Percentiles rank a stretch among this genome's conserved stretches.
Conservation (phyloP, 176 grass and related monocot genomes). For the Oryza meridionalis region DNA sequence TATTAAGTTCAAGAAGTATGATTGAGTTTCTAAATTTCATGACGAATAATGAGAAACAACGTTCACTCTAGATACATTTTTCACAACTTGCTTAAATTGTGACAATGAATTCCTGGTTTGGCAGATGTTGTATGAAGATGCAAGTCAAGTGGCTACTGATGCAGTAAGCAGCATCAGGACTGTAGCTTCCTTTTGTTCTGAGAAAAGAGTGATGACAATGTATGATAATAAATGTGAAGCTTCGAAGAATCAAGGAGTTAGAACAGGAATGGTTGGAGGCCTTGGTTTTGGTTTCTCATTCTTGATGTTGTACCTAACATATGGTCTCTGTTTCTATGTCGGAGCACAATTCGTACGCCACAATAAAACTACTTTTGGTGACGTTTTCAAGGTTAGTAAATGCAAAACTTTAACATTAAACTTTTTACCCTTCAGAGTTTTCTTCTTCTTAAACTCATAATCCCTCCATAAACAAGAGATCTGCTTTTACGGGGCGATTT, state of each 20-base stretch:
- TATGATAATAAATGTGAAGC: conserved; percentile 75
- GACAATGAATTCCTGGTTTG: conserved; percentile 15
- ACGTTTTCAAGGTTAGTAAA: conserved; percentile 69
- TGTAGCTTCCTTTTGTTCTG: conserved; percentile 74
- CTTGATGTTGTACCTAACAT: conserved; percentile 65
- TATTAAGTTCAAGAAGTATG: neutral
- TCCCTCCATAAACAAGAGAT: conserved; percentile 9
- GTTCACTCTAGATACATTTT: conserved; percentile 21
- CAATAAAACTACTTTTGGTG: conserved; percentile 51
- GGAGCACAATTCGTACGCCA: conserved; percentile 64
- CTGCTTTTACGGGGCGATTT: neutral
- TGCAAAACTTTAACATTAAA: neutral
- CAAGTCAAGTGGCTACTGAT: conserved; percentile 82
- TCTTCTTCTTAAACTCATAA: conserved; percentile 5
- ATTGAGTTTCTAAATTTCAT: neutral
- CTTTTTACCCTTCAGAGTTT: neutral
- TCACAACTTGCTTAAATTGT: neutral
- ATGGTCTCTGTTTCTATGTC: conserved; percentile 78
- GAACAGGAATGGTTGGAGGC: conserved; percentile 65
- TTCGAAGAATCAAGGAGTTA: conserved; percentile 63
- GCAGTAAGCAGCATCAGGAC: conserved; percentile 78
- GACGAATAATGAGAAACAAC: neutral
- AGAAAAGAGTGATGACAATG: conserved; percentile 60
- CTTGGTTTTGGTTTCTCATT: conserved; percentile 83
- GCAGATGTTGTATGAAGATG: conserved; percentile 80